Evolutionary conservation across 2,329 filamentous ascomycete genomes (phyloP).

Genomic region (Epichloe brachyelytri): DNA sequence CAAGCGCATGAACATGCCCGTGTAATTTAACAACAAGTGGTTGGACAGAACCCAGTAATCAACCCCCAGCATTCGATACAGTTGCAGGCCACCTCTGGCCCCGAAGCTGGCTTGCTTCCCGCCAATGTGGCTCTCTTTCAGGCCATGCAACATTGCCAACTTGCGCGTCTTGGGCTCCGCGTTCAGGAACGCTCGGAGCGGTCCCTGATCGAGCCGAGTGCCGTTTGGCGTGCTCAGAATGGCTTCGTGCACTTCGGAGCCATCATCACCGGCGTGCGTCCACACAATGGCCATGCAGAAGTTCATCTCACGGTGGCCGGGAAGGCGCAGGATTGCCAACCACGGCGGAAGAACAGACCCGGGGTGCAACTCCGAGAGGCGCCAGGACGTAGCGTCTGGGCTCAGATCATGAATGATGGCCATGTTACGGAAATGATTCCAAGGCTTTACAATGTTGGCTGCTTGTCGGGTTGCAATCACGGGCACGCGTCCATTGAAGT

Average conservation of each 20-base stretch:
- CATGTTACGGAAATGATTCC: conserved; percentile 7
- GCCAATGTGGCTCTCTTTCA: conserved; percentile 7
- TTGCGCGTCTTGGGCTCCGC: conserved; percentile 5
- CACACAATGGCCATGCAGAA: conserved; percentile 7
- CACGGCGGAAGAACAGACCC: conserved; percentile 4
- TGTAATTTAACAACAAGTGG: conserved; percentile 2
- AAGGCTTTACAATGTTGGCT: conserved; percentile 6
- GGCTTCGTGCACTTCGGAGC: conserved; percentile 3
- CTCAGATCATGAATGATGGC: conserved; percentile 2
- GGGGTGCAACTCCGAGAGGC: conserved; percentile 1
- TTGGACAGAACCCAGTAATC: conserved; percentile 7
- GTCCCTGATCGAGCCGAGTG: conserved; percentile 1
- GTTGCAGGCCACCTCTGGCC: conserved; percentile 3
- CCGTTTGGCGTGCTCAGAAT: conserved; percentile 6
- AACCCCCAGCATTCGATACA: conserved; percentile 4
- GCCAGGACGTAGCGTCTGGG: conserved; percentile 2
- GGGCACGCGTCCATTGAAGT: conserved; percentile 4
- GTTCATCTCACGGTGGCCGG: conserved; percentile 8
- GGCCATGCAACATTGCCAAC: conserved; percentile 6
- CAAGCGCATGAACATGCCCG: conserved; percentile 6
- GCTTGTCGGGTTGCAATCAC: conserved; percentile 7
- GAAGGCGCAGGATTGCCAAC: conserved; percentile 6
- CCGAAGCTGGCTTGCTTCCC: conserved; percentile 7
- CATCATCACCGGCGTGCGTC: conserved; percentile 2
- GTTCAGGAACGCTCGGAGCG: conserved; percentile 5